A percentile compares a stretch with the other conserved stretches of the same genome.
phyloP scores from a whole-genome alignment of 345 rosid genomes.

The Salix udensis region DNA sequence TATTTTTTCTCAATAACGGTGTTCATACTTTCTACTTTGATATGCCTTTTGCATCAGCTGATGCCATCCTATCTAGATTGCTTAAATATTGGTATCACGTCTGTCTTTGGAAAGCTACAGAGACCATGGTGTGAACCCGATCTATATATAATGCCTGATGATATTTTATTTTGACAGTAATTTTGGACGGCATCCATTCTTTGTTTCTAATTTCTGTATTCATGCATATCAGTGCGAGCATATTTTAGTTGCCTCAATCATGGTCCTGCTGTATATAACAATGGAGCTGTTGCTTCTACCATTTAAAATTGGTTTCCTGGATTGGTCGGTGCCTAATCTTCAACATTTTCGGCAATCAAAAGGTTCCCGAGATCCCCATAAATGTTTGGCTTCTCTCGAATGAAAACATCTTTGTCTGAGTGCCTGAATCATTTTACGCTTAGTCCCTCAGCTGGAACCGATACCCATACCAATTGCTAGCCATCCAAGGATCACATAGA shows the following conservation, averaged over 20 bases:
- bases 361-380: neutral
- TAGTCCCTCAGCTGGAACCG: neutral
- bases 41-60: slow-evolving; percentile 21
- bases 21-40: neutral
- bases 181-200: neutral
- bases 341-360: neutral
- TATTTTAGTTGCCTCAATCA: neutral
- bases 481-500: neutral
- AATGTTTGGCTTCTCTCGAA: neutral
- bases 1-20: slow-evolving; percentile 15
- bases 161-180: neutral
- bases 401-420: neutral
- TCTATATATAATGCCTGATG: neutral
- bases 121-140: neutral
- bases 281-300: slow-evolving; percentile 8
- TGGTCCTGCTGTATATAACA: neutral
- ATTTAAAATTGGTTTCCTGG: slow-evolving; percentile 7
- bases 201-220: neutral
- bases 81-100: slow-evolving; percentile 27
- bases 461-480: no score
- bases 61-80: slow-evolving; percentile 15
- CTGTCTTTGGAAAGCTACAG: slow-evolving; percentile 11
- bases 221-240: neutral
- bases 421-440: neutral
- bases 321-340: neutral